A percentile compares a stretch with the other conserved stretches of the same genome.
Conservation (phyloP, 257 asterid species). For the Plantago elongata region DNA sequence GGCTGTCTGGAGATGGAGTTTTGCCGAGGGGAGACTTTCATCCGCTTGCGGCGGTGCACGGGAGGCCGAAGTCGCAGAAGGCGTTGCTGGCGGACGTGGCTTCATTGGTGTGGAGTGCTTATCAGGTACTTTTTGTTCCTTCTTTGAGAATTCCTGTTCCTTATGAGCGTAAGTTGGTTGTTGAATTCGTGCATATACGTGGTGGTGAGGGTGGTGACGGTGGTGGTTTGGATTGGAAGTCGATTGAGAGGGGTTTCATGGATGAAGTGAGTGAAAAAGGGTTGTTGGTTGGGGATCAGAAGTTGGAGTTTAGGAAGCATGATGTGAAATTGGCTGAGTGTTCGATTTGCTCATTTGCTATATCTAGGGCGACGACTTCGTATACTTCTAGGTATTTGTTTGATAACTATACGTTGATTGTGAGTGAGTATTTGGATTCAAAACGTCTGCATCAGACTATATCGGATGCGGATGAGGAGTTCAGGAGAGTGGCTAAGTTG, state of each 20-base stretch:
- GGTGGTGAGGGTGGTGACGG: constrained; percentile 31
- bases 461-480: constrained; percentile 61
- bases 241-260: constrained; percentile 55
- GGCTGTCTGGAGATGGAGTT: constrained; percentile 86
- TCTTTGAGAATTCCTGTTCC: constrained; percentile 83
- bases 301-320: constrained; percentile 66
- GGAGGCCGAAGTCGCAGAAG: constrained; percentile 79
- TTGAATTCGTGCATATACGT: constrained; percentile 66
- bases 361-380: constrained; percentile 71
- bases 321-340: constrained; percentile 65
- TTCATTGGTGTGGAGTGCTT: constrained; percentile 85
- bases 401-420: constrained; percentile 88
- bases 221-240: constrained; percentile 62
- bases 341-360: constrained; percentile 75
- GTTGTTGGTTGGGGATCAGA: constrained; percentile 64
- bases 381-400: constrained; percentile 93
- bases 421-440: constrained; percentile 89
- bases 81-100: constrained; percentile 79
- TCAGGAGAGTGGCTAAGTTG: constrained; percentile 54
- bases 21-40: constrained; percentile 94
- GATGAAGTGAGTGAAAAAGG: constrained; percentile 61
- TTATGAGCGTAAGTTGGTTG: constrained; percentile 55
- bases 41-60: constrained; percentile 78
- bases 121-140: constrained; percentile 90
- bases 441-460: constrained; percentile 77